Percentiles rank a stretch among this genome's conserved stretches.
Evolutionary conservation across 2,329 filamentous ascomycete genomes (phyloP).

Genomic region (Teratosphaeria pseudoeucalypti): DNA sequence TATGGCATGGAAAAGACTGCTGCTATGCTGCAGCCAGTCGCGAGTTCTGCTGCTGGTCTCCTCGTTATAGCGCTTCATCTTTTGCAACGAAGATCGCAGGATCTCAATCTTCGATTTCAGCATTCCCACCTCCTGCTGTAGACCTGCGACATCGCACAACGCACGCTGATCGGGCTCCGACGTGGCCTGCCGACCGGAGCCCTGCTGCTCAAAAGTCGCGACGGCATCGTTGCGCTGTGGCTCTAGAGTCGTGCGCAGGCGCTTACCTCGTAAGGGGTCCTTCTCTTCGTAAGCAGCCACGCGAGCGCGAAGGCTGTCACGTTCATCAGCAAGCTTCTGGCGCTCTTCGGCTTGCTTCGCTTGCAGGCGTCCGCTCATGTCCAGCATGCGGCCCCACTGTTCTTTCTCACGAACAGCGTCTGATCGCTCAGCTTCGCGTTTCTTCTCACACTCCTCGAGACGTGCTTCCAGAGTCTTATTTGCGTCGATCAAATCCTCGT

Average conservation of each 20-base stretch:
- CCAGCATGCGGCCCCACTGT: slow-evolving; percentile 43
- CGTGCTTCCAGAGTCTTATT: slow-evolving; percentile 39
- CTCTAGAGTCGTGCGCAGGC: neutral
- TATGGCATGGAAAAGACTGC: neutral
- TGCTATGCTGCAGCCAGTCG: neutral
- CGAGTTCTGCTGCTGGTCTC: neutral
- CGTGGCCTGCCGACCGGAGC: neutral
- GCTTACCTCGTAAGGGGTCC: neutral
- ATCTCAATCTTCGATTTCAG: slow-evolving; percentile 2
- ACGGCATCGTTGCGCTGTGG: neutral
- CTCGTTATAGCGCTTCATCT: neutral
- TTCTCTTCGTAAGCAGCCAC: slow-evolving; percentile 7
- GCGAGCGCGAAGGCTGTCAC: slow-evolving; percentile 19
- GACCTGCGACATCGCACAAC: neutral
- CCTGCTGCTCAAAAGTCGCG: neutral
- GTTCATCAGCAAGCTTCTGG: slow-evolving; percentile 32
- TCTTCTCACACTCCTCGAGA: slow-evolving; percentile 39
- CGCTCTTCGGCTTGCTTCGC: slow-evolving; percentile 33
- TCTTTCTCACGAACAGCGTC: slow-evolving; percentile 34
- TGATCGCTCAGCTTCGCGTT: slow-evolving; percentile 37
- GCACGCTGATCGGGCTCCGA: neutral
- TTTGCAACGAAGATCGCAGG: neutral
- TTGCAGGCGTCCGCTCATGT: slow-evolving; percentile 39
- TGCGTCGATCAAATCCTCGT: slow-evolving; percentile 38
- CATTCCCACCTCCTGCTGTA: slow-evolving; percentile 3